Evolutionary conservation across 2,329 filamentous ascomycete genomes (phyloP).

Genomic region (Parasarocladium wereldwijsianum): DNA sequence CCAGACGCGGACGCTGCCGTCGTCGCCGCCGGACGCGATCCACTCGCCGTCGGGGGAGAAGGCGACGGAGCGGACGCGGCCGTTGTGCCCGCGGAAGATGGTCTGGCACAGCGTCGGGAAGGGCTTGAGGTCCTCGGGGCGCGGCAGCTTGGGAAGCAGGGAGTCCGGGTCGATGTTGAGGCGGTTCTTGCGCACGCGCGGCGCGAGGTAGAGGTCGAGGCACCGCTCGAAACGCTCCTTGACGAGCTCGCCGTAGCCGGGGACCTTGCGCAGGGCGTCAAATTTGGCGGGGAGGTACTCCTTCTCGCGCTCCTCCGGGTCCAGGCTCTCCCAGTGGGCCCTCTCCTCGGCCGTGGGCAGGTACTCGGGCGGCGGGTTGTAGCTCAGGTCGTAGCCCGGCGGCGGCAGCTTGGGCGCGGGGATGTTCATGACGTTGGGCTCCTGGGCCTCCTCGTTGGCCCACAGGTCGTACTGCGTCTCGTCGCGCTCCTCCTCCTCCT

Average conservation of each 20-base stretch:
- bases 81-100: slow-evolving; percentile 76
- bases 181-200: slow-evolving; percentile 79
- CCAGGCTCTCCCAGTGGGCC: slow-evolving; percentile 68
- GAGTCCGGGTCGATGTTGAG: slow-evolving; percentile 94
- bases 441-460: slow-evolving; percentile 76
- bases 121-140: slow-evolving; percentile 82
- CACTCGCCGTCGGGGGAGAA: slow-evolving; percentile 77
- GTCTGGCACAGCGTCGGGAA: slow-evolving; percentile 87
- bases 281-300: slow-evolving; percentile 77
- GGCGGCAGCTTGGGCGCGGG: slow-evolving; percentile 87
- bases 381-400: slow-evolving; percentile 88
- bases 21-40: slow-evolving; percentile 85
- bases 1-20: slow-evolving; percentile 86
- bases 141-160: slow-evolving; percentile 80
- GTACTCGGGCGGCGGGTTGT: slow-evolving; percentile 92
- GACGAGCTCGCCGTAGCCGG: slow-evolving; percentile 77
- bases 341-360: slow-evolving; percentile 75
- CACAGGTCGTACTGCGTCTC: slow-evolving; percentile 76
- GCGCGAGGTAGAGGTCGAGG: slow-evolving; percentile 87
- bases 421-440: slow-evolving; percentile 85
- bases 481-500: slow-evolving; percentile 58
- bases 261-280: slow-evolving; percentile 75
- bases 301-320: slow-evolving; percentile 81
- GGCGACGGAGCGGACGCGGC: slow-evolving; percentile 69
- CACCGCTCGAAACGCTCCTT: slow-evolving; percentile 95